phyloP scores from a whole-genome alignment of 805 yeast species.

The Novakomyces olei region DNA sequence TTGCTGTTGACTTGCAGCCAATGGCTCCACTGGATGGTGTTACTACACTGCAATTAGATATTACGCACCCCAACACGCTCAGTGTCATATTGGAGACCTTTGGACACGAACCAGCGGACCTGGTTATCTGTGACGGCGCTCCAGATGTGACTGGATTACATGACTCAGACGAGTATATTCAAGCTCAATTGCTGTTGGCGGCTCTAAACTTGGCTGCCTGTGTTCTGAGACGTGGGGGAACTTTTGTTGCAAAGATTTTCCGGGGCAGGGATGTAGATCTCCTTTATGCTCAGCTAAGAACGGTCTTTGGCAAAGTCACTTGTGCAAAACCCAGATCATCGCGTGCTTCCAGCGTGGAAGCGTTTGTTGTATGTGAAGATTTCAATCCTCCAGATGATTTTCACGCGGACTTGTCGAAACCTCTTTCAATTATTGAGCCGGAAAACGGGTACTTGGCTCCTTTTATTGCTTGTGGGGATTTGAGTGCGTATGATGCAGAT shows the following conservation, averaged over 20 bases:
- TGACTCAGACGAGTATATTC: slow-evolving; percentile 89
- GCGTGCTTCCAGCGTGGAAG: slow-evolving; percentile 81
- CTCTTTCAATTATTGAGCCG: not conserved
- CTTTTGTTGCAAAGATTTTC: slow-evolving; percentile 88
- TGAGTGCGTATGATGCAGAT: slow-evolving; percentile 74
- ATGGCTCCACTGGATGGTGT: slow-evolving; percentile 93
- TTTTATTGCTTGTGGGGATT: slow-evolving; percentile 89
- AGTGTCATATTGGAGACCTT: slow-evolving; percentile 52
- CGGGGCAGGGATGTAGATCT: slow-evolving; percentile 90
- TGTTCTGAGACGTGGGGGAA: slow-evolving; percentile 68
- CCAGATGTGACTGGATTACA: slow-evolving; percentile 97
- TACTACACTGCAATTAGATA: slow-evolving; percentile 80
- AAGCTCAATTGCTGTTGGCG: slow-evolving; percentile 77
- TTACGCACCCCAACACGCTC: slow-evolving; percentile 84
- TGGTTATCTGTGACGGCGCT: slow-evolving; percentile 46
- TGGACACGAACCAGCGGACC: slow-evolving; percentile 84
- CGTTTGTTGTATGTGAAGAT: slow-evolving; percentile 79
- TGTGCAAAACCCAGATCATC: slow-evolving; percentile 96
- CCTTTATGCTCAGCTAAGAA: slow-evolving; percentile 77
- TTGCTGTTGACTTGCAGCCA: slow-evolving; percentile 90
- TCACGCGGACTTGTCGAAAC: slow-evolving; percentile 29
- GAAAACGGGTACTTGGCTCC: slow-evolving; percentile 54
- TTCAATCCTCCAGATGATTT: slow-evolving; percentile 68
- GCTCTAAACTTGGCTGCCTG: slow-evolving; percentile 86
- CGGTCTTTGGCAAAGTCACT: slow-evolving; percentile 60